Conservation (phyloP, 495 filamentous ascomycete genomes). For the Corynascus novoguineensis region DNA sequence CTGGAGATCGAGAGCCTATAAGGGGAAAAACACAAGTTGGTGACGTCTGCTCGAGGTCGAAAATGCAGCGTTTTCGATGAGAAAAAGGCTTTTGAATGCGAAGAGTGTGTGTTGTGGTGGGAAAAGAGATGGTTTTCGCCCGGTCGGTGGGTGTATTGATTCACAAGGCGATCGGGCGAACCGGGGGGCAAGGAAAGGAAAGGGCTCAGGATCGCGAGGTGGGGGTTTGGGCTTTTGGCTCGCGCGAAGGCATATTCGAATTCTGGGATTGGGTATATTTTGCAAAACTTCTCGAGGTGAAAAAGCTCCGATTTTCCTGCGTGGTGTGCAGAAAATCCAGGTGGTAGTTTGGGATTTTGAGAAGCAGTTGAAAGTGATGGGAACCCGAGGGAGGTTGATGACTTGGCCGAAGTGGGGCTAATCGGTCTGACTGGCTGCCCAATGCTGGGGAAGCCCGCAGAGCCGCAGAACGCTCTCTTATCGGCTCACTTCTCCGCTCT, state of each 20-base stretch:
- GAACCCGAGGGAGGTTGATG: slow-evolving; percentile 4
- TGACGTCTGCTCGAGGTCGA: not conserved
- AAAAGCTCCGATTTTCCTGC: not conserved
- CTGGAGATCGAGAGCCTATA: not conserved
- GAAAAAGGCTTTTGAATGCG: not conserved
- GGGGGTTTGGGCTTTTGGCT: not conserved
- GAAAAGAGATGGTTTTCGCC: not conserved
- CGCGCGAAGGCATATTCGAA: slow-evolving; percentile 1
- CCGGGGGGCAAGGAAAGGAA: not conserved
- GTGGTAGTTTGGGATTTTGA: not conserved
- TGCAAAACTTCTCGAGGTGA: not conserved
- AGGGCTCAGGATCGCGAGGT: not conserved
- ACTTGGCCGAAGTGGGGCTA: slow-evolving; percentile 11
- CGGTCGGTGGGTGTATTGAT: not conserved
- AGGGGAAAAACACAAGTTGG: not conserved
- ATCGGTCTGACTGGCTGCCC: slow-evolving; percentile 8
- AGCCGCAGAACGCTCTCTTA: slow-evolving; percentile 3
- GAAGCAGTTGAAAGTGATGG: not conserved
- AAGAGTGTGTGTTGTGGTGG: not conserved
- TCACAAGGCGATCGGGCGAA: not conserved
- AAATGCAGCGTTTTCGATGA: no score
- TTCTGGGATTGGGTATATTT: not conserved
- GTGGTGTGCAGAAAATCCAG: not conserved
- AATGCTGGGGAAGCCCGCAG: slow-evolving; percentile 2
- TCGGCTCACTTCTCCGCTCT: not conserved